phyloP scores from a whole-genome alignment of 345 rosid genomes.

The Eucalyptus erythrocorys region DNA sequence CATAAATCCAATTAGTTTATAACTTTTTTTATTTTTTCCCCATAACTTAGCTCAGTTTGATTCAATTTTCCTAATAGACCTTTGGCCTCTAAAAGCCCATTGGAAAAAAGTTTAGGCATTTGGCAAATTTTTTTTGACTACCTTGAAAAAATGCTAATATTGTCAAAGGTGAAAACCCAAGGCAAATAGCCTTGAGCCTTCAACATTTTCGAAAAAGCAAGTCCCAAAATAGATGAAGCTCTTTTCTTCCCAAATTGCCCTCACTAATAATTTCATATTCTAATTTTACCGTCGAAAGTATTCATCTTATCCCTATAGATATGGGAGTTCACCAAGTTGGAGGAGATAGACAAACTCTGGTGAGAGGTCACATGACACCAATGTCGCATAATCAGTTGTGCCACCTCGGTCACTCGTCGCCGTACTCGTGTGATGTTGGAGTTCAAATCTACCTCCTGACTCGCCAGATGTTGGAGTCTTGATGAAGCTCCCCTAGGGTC shows the following conservation, averaged over 20 bases:
- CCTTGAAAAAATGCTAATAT: background rate
- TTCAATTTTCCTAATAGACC: background rate
- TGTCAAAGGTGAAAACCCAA: background rate
- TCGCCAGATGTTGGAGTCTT: background rate
- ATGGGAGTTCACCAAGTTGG: background rate
- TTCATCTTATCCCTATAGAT: background rate
- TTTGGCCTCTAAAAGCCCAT: background rate
- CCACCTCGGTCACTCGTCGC: background rate
- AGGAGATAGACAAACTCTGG: background rate
- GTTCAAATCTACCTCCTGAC: background rate
- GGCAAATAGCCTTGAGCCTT: background rate
- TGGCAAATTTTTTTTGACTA: accelerated
- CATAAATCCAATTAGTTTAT: no score
- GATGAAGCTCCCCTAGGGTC: background rate
- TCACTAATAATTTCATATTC: background rate
- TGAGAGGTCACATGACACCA: background rate
- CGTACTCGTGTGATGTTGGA: accelerated
- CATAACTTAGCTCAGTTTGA: accelerated
- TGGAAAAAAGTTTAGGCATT: background rate
- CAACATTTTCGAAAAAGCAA: background rate
- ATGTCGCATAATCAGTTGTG: accelerated
- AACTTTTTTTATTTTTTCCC: no score
- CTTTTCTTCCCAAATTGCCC: background rate
- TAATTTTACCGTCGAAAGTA: background rate
- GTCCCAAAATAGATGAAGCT: accelerated